Percentiles rank a stretch among this genome's conserved stretches.
These are phyloP conservation scores for Hanseniaspora guilliermondii DNA, from an alignment of 805 yeast species.

Conservation along the genomic window DNA sequence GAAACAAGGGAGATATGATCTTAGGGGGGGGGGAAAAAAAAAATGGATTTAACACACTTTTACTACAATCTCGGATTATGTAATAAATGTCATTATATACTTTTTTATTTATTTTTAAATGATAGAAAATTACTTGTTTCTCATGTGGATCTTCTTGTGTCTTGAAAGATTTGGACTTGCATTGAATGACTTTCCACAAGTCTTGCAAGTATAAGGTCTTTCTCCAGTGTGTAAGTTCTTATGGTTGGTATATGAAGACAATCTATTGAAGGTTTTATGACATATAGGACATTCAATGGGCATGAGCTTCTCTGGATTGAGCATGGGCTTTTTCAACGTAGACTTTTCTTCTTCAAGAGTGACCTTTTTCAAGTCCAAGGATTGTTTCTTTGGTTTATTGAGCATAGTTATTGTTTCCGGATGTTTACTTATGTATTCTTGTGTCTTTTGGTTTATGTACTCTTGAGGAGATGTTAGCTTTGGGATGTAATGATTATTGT, in stretches of 20 bases:
- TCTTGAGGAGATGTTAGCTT: constrained; percentile 10
- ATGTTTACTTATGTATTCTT: not conserved
- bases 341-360: not conserved
- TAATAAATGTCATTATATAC: not conserved
- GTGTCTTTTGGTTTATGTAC: not conserved
- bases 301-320: not conserved
- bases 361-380: not conserved
- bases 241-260: constrained; percentile 8
- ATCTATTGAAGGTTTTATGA: constrained; percentile 6
- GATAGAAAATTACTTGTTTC: not conserved
- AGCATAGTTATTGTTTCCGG: not conserved
- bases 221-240: constrained; percentile 9
- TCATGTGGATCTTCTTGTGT: constrained; percentile 9
- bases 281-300: constrained; percentile 5
- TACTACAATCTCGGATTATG: too few species aligned
- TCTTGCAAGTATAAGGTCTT: constrained; percentile 6
- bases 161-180: constrained; percentile 9
- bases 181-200: constrained; percentile 7
- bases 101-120: too few species aligned
- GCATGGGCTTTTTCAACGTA: not conserved
- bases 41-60: too few species aligned
- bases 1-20: too few species aligned
- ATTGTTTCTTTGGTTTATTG: not conserved
- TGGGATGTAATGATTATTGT: not conserved
- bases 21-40: too few species aligned